These are phyloP conservation scores for Beauveria bassiana DNA, from an alignment of 2,329 filamentous ascomycete species.

Conservation along the genomic window DNA sequence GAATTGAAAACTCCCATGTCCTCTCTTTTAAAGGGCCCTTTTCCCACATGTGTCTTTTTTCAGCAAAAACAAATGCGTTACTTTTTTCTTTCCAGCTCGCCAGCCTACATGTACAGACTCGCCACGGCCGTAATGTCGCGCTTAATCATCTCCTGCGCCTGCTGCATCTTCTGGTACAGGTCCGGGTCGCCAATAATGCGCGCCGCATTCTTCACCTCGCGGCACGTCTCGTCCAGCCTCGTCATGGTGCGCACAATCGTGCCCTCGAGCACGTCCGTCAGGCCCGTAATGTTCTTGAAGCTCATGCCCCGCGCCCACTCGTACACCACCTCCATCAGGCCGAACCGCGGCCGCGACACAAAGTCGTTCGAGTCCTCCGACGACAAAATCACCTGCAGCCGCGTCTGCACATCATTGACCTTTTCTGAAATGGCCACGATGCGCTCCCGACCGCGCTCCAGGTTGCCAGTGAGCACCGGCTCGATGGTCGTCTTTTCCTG, in stretches of 20 bases:
- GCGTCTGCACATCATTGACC: conserved; percentile 81
- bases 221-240: conserved; percentile 86
- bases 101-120: conserved; percentile 69
- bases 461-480: conserved; percentile 71
- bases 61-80: too few species aligned
- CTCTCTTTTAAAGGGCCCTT: neutral
- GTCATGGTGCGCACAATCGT: conserved; percentile 96
- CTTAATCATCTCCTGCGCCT: conserved; percentile 96
- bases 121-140: conserved; percentile 88
- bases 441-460: conserved; percentile 74
- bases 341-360: conserved; percentile 77
- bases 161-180: conserved; percentile 93
- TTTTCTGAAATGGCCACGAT: conserved; percentile 89
- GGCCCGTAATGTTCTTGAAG: conserved; percentile 92
- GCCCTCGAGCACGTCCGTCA: conserved; percentile 94
- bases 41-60: neutral
- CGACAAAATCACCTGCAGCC: conserved; percentile 86
- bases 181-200: conserved; percentile 90
- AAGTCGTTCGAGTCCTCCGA: conserved; percentile 91
- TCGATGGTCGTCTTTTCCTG: conserved; percentile 86
- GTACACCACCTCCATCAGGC: conserved; percentile 94
- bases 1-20: neutral
- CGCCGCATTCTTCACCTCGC: conserved; percentile 95
- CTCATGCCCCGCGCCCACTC: conserved; percentile 98
- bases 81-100: too few species aligned